These are phyloP conservation scores for Pyrenochaeta sp. DNA, from an alignment of 2,329 filamentous ascomycete genomes.

Conservation along the genomic window DNA sequence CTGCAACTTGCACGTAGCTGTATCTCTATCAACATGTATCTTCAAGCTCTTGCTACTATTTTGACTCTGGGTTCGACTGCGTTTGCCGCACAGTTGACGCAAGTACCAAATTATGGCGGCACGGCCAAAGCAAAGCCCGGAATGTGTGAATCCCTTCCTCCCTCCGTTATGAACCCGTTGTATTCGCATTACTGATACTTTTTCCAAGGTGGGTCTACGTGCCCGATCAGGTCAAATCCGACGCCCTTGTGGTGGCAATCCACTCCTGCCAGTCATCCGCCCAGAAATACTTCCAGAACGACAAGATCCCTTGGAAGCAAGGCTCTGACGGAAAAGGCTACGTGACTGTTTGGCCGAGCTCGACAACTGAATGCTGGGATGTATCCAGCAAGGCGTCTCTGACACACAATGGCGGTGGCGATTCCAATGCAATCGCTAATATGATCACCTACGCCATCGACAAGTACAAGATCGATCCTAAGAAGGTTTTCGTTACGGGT, in stretches of 20 bases:
- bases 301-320: slow-evolving; percentile 41
- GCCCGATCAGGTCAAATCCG: slow-evolving; percentile 34
- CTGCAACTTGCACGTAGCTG: background rate
- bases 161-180: background rate
- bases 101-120: slow-evolving; percentile 37
- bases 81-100: slow-evolving; percentile 36
- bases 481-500: slow-evolving; percentile 64
- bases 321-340: slow-evolving; percentile 43
- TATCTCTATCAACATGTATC: slow-evolving; percentile 20
- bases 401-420: slow-evolving; percentile 65
- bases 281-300: slow-evolving; percentile 40
- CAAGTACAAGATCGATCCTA: slow-evolving; percentile 61
- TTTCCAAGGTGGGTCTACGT: slow-evolving; percentile 39
- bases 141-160: slow-evolving; percentile 26
- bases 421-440: slow-evolving; percentile 65
- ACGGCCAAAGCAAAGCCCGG: slow-evolving; percentile 36
- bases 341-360: slow-evolving; percentile 41
- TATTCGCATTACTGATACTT: slow-evolving; percentile 6
- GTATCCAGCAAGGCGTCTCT: slow-evolving; percentile 63
- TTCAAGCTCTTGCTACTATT: slow-evolving; percentile 16
- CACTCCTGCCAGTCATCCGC: slow-evolving; percentile 43
- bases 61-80: slow-evolving; percentile 19
- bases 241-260: slow-evolving; percentile 42
- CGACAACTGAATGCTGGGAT: slow-evolving; percentile 63
- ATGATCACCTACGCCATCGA: slow-evolving; percentile 66